These are phyloP conservation scores for Phialophora verrucosa DNA, from an alignment of 2,329 filamentous ascomycete species.

Conservation along the genomic window DNA sequence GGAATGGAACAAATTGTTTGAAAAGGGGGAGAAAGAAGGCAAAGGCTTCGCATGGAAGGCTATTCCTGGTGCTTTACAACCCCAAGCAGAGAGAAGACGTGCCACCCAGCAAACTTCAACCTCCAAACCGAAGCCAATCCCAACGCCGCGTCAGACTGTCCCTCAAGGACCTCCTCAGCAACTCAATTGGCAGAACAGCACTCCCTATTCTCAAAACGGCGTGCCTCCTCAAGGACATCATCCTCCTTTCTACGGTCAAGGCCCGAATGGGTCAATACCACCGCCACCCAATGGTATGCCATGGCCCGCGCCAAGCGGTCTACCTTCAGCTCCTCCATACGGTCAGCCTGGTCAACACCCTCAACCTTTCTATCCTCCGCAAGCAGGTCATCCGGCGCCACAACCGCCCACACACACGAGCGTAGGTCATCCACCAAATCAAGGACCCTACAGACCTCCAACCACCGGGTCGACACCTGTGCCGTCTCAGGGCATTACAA, in stretches of 20 bases:
- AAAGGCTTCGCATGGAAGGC: conserved; percentile 70
- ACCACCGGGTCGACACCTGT: conserved; percentile 14
- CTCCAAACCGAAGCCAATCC: conserved; percentile 36
- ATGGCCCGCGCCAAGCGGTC: conserved; percentile 24
- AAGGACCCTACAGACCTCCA: conserved; percentile 26
- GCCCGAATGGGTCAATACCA: conserved; percentile 33
- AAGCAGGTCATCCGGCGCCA: conserved; percentile 20
- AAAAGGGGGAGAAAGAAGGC: conserved; percentile 65
- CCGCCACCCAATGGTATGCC: conserved; percentile 37
- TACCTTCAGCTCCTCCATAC: conserved; percentile 9
- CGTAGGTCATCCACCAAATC: conserved; percentile 20
- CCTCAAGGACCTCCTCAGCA: conserved; percentile 33
- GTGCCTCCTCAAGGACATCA: conserved; percentile 31
- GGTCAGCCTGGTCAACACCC: conserved; percentile 18
- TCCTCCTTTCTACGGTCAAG: conserved; percentile 34
- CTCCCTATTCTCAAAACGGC: conserved; percentile 34
- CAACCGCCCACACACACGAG: conserved; percentile 15
- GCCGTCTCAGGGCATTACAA: conserved; percentile 15
- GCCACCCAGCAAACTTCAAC: conserved; percentile 34
- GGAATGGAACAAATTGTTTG: conserved; percentile 61
- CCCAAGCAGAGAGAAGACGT: conserved; percentile 36
- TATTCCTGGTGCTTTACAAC: conserved; percentile 52
- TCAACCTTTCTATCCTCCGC: conserved; percentile 27
- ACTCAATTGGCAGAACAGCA: conserved; percentile 37
- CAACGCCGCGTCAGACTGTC: conserved; percentile 27